Evolutionary conservation across 2,329 filamentous ascomycete species (phyloP), one percentile per base, ranked within the genome.

Genomic region (Scedosporium boydii): DNA sequence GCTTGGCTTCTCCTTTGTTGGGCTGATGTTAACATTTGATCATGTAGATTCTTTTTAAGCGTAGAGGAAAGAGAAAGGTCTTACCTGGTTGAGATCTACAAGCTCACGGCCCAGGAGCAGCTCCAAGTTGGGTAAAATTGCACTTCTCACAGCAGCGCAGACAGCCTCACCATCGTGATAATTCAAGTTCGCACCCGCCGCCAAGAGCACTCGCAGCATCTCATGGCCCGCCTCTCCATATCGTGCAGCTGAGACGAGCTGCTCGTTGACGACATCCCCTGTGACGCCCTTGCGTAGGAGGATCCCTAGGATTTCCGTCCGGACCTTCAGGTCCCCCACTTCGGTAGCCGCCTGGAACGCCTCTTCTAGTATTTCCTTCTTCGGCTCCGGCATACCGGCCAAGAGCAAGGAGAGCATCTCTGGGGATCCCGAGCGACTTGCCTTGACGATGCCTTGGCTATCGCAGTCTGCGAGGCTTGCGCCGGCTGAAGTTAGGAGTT

Each of bases 311-410:
- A 85, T 73, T 23, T 75, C 74, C 0, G 77, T 78, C 2, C 82
- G 74, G 46, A 75, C 78, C 60, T 74, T 75, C 4, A 85, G 69
- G 63, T 84, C 79, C 1, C 77, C 71, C 1, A 84, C 74, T 60
- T 82, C 78, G 0, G 80, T 83, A 0, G 82, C 81, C 2, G 81
- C 82, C 64, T 84, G 79, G 55, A 86, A 85, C 0, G 79, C 82
- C 46, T 76, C 75, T 34, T 78, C 75, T 3, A 85, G 69, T 0
- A 78, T 81, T 6, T 70, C 68, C 58, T 75, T 75, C 10, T 74
- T 74, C 0, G 77, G 69, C 3, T 75, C 68, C 0, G 67, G 69
- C 26, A 76, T 74, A 1, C 77, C 75, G 26, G 72, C 75, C 0
- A 86, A 70, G 0, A 86, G 71, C 69, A 85, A 78, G 44, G 74